Percentiles rank a stretch among this genome's conserved stretches.
These are phyloP conservation scores for Saturnispora saitoi DNA, from an alignment of 805 yeast genomes.

Conservation along the genomic window DNA sequence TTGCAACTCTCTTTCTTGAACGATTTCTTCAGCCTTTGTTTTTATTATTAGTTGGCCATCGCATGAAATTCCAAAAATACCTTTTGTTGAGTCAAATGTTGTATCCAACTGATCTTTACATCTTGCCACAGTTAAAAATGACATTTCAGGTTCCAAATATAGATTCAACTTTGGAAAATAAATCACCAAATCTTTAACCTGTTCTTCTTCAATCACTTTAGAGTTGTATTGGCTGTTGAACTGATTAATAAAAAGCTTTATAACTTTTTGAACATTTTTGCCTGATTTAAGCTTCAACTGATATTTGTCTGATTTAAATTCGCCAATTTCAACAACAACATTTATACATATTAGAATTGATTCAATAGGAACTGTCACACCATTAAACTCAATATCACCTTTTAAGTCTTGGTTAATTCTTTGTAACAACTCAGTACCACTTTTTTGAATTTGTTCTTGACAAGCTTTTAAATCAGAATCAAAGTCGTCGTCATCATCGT, in stretches of 20 bases:
- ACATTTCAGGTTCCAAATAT: neutral
- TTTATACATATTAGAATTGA: neutral
- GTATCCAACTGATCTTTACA: conserved; percentile 4
- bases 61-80: neutral
- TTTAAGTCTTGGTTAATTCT: neutral
- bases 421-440: neutral
- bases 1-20: neutral
- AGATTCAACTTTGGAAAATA: conserved; percentile 5
- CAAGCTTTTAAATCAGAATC: conserved; percentile 1
- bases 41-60: neutral
- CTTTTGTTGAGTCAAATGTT: neutral
- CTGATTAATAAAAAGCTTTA: neutral
- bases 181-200: neutral
- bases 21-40: neutral
- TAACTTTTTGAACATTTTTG: conserved; percentile 1
- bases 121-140: conserved; percentile 3
- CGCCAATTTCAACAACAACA: neutral
- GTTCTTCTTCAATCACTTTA: neutral
- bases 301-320: neutral
- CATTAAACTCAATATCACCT: neutral
- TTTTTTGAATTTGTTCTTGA: conserved; percentile 1
- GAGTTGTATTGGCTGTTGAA: neutral
- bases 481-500: neutral
- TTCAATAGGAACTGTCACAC: neutral
- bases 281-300: conserved; percentile 3